phyloP scores from a whole-genome alignment of 805 yeast genomes.

The Candida namnaoensis region DNA sequence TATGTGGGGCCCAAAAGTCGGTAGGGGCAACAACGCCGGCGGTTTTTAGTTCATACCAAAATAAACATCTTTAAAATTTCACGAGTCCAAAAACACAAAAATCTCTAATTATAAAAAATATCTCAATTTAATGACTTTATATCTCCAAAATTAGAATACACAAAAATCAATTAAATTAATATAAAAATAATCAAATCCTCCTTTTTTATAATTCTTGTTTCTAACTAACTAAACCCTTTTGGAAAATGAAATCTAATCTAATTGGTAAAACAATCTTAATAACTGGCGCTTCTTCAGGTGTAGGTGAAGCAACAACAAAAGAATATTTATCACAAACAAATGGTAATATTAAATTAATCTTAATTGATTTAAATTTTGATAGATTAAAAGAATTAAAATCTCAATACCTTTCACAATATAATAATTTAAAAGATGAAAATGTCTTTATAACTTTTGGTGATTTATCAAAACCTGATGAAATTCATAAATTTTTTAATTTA shows the following conservation, averaged over 20 bases:
- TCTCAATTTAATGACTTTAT: too few species aligned
- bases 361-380: slow-evolving; percentile 67
- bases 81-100: too few species aligned
- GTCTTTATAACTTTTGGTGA: slow-evolving; percentile 39
- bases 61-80: too few species aligned
- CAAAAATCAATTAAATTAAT: too few species aligned
- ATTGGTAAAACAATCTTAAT: slow-evolving; percentile 70
- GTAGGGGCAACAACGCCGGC: too few species aligned
- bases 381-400: slow-evolving; percentile 39
- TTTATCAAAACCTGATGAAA: slow-evolving; percentile 42
- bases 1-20: too few species aligned
- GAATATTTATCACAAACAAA: slow-evolving; percentile 69
- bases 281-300: slow-evolving; percentile 94
- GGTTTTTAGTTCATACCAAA: too few species aligned
- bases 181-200: too few species aligned
- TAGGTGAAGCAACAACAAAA: slow-evolving; percentile 82
- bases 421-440: slow-evolving; percentile 26
- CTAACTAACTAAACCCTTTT: too few species aligned
- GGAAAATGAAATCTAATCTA: slow-evolving; percentile 35
- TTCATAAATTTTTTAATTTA: slow-evolving; percentile 36
- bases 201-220: too few species aligned
- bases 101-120: too few species aligned
- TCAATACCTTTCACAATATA: slow-evolving; percentile 36
- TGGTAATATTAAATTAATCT: slow-evolving; percentile 60
- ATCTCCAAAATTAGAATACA: too few species aligned